Conservation (phyloP, 768 basidiomycete genomes). For the Plicaturopsis crispa region DNA sequence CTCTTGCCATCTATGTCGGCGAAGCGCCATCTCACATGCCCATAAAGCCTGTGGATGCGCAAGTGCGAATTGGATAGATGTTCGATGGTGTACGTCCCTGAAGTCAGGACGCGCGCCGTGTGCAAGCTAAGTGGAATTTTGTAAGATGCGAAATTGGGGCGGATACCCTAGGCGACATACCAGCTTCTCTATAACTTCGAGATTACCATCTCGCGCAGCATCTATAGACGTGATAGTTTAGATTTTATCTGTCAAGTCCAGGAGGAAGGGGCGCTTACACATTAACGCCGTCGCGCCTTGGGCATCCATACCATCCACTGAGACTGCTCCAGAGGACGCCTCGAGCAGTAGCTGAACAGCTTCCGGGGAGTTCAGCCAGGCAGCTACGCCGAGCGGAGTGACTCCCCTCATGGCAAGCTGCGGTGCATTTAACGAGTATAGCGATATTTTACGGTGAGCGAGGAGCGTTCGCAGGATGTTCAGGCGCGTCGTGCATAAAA, state of each 20-base stretch:
- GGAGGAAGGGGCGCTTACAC: conserved; percentile 48
- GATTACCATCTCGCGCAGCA: conserved; percentile 65
- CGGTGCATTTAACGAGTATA: conserved; percentile 70
- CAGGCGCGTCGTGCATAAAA: conserved; percentile 50
- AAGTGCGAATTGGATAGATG: conserved; percentile 63
- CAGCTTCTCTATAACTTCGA: conserved; percentile 59
- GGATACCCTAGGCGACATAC: conserved; percentile 37
- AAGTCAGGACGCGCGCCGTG: conserved; percentile 70
- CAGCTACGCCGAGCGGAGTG: conserved; percentile 70
- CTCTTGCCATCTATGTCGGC: conserved; percentile 26
- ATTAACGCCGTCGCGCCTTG: conserved; percentile 77
- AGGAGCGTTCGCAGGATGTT: conserved; percentile 49
- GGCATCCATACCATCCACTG: conserved; percentile 67
- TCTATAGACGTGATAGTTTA: conserved; percentile 37
- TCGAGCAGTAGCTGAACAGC: conserved; percentile 61
- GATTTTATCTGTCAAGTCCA: conserved; percentile 1
- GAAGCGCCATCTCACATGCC: conserved; percentile 61
- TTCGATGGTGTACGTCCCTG: conserved; percentile 64
- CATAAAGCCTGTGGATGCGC: conserved; percentile 57
- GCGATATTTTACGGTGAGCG: conserved; percentile 48
- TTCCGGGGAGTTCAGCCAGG: conserved; percentile 63
- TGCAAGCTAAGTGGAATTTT: conserved; percentile 36
- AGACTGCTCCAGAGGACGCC: conserved; percentile 49
- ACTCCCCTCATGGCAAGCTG: conserved; percentile 64
- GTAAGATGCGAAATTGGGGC: no score